A percentile compares a stretch with the other conserved stretches of the same genome.
Conservation (phyloP, 2,329 filamentous ascomycete genomes). For the Cladosporium colombiae region DNA sequence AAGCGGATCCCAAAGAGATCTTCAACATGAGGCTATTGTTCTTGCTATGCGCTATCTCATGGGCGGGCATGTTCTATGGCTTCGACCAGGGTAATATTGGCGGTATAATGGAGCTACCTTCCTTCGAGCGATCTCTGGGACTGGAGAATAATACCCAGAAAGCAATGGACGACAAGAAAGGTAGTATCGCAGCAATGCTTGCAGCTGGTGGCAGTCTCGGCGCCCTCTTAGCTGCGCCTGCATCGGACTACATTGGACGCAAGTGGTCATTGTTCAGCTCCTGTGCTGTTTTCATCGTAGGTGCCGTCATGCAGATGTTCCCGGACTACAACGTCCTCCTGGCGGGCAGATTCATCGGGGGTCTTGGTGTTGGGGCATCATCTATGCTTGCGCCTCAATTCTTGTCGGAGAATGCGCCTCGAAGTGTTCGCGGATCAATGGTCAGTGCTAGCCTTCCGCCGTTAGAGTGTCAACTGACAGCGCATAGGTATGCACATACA, state of each 20-base stretch:
- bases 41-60: constrained; percentile 21
- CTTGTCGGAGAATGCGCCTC: constrained; percentile 25
- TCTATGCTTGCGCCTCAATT: constrained; percentile 26
- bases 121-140: constrained; percentile 24
- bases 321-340: constrained; percentile 24
- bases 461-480: constrained; percentile 60
- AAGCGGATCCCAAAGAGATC: constrained; percentile 23
- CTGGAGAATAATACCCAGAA: constrained; percentile 21
- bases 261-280: constrained; percentile 27
- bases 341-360: constrained; percentile 25
- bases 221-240: constrained; percentile 23
- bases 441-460: neutral
- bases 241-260: constrained; percentile 24
- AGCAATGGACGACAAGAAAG: constrained; percentile 11
- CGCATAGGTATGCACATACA: constrained; percentile 55
- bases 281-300: constrained; percentile 25
- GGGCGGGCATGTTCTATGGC: constrained; percentile 25
- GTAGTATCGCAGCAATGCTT: constrained; percentile 26
- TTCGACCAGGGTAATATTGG: constrained; percentile 26
- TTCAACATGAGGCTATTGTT: constrained; percentile 24
- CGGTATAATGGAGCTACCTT: constrained; percentile 24
- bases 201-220: constrained; percentile 25
- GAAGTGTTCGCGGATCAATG: constrained; percentile 26
- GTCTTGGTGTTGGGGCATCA: constrained; percentile 25
- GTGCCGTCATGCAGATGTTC: constrained; percentile 26